Conservation (phyloP, 106 monocot genomes). For the Agapanthus africanus region DNA sequence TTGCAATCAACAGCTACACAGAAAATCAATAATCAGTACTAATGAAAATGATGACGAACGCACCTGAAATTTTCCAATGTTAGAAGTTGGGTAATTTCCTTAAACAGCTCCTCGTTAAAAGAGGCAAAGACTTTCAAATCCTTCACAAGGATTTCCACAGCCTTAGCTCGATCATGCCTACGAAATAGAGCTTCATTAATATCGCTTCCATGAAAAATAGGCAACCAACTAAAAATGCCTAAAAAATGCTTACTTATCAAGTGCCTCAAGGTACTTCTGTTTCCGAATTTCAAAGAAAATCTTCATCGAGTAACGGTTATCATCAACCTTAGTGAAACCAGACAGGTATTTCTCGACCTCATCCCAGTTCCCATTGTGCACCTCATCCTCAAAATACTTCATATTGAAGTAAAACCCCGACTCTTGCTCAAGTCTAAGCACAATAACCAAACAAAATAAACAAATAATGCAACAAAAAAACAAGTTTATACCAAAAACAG, state of each 20-base stretch:
- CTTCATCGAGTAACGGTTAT: conserved; percentile 51
- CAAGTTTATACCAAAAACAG: neutral
- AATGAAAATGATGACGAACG: no score
- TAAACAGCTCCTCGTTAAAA: conserved; percentile 47
- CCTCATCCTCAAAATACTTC: conserved; percentile 52
- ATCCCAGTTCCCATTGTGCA: conserved; percentile 50
- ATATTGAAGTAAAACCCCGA: conserved; percentile 45
- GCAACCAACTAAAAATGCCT: neutral
- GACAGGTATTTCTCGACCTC: conserved; percentile 46
- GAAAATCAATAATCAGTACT: neutral
- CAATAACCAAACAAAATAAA: neutral
- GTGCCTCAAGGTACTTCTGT: conserved; percentile 46
- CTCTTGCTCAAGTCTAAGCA: conserved; percentile 36
- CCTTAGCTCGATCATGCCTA: conserved; percentile 40
- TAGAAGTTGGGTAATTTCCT: conserved; percentile 44
- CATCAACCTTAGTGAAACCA: conserved; percentile 48
- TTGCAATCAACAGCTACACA: neutral
- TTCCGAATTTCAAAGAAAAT: conserved; percentile 50
- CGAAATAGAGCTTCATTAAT: neutral
- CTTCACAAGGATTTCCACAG: conserved; percentile 44
- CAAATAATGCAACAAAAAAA: neutral
- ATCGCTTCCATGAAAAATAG: neutral
- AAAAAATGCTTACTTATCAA: conserved; percentile 28
- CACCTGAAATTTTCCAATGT: conserved; percentile 64
- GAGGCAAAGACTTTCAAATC: conserved; percentile 47